Evolutionary conservation across 768 basidiomycete genomes (phyloP).

Genomic region (Hysterangium stoloniferum): DNA sequence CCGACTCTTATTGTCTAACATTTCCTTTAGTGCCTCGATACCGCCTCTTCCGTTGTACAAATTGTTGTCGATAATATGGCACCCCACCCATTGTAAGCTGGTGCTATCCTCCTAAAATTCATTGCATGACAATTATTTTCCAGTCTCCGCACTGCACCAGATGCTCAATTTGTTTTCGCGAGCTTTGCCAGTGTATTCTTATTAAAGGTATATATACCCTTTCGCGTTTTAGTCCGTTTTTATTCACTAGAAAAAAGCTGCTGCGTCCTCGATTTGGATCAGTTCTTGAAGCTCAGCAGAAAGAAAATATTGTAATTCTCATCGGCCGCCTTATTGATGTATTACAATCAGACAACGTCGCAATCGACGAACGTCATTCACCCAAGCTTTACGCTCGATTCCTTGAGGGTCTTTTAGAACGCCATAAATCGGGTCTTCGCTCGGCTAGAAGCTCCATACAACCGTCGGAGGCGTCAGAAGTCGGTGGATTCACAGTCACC

Average conservation of each 20-base stretch:
- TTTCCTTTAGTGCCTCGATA: slow-evolving; percentile 22
- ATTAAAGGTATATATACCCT: slow-evolving; percentile 12
- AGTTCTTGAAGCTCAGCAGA: slow-evolving; percentile 12
- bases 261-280: slow-evolving; percentile 17
- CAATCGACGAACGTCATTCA: slow-evolving; percentile 19
- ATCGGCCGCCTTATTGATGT: slow-evolving; percentile 18
- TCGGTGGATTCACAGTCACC: background rate
- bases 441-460: slow-evolving; percentile 4
- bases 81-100: slow-evolving; percentile 11
- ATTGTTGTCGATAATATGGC: slow-evolving; percentile 16
- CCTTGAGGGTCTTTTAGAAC: slow-evolving; percentile 17
- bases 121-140: slow-evolving; percentile 34
- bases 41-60: slow-evolving; percentile 18
- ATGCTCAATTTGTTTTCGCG: slow-evolving; percentile 21
- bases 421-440: slow-evolving; percentile 3
- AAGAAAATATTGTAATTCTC: slow-evolving; percentile 14
- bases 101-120: slow-evolving; percentile 28
- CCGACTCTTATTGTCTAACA: background rate
- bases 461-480: background rate
- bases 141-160: slow-evolving; percentile 17
- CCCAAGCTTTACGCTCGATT: slow-evolving; percentile 21
- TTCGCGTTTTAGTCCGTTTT: background rate
- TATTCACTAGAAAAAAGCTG: slow-evolving; percentile 7
- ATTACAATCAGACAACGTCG: slow-evolving; percentile 15
- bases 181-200: slow-evolving; percentile 20